Conservation (phyloP, 2,329 filamentous ascomycete genomes). For the Sordariomycetes sp. region DNA sequence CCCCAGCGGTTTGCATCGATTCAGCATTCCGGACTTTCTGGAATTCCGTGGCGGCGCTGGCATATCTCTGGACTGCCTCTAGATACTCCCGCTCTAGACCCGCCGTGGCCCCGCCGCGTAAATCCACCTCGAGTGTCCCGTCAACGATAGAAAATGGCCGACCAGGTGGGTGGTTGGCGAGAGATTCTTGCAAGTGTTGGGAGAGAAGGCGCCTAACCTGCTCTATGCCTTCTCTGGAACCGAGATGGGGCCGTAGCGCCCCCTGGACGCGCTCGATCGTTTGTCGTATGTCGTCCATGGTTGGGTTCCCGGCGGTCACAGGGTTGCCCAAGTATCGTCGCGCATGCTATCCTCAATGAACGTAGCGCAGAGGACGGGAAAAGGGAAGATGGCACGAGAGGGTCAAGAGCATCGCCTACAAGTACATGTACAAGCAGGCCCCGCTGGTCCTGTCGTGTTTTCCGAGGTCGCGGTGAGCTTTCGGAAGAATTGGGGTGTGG, state of each 20-base stretch:
- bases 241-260: slow-evolving; percentile 40
- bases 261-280: slow-evolving; percentile 24
- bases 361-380: too few species aligned
- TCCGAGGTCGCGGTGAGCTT: too few species aligned
- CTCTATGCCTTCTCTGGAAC: slow-evolving; percentile 44
- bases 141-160: slow-evolving; percentile 39
- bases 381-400: too few species aligned
- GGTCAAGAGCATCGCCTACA: too few species aligned
- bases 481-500: too few species aligned
- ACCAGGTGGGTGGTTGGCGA: slow-evolving; percentile 28
- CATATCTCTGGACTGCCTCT: slow-evolving; percentile 39
- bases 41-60: slow-evolving; percentile 38
- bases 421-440: too few species aligned
- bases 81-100: slow-evolving; percentile 45
- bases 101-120: slow-evolving; percentile 22
- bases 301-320: slow-evolving; percentile 12
- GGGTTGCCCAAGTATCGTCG: background rate
- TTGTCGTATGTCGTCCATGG: slow-evolving; percentile 11
- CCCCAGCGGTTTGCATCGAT: slow-evolving; percentile 2
- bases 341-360: background rate
- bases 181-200: slow-evolving; percentile 37
- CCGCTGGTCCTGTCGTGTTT: too few species aligned
- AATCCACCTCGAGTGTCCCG: slow-evolving; percentile 18
- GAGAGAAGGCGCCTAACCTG: slow-evolving; percentile 45
- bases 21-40: slow-evolving; percentile 20